A percentile compares a stretch with the other conserved stretches of the same genome.
These are phyloP conservation scores for Suhomyces atakaporum DNA, from an alignment of 1,139 yeast species.

Conservation along the genomic window DNA sequence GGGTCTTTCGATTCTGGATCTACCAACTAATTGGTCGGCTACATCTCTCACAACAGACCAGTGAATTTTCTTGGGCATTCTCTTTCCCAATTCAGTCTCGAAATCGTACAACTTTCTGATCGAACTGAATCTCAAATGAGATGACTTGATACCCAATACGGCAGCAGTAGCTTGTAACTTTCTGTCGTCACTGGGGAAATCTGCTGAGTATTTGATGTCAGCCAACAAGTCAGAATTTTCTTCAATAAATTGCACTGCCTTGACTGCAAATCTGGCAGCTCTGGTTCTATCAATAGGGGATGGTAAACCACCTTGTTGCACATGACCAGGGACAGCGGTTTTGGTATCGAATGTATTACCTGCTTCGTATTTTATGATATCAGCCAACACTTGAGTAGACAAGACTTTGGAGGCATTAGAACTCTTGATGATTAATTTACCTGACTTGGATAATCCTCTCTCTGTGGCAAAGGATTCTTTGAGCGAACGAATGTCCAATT, in stretches of 20 bases:
- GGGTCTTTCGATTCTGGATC: conserved; percentile 36
- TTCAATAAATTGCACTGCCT: conserved; percentile 71
- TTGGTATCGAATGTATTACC: conserved; percentile 70
- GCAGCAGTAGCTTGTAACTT: conserved; percentile 64
- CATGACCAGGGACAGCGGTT: conserved; percentile 82
- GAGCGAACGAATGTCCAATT: conserved; percentile 73
- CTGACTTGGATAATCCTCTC: conserved; percentile 79
- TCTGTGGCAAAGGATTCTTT: conserved; percentile 70
- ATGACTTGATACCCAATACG: conserved; percentile 81
- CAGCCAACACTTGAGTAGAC: conserved; percentile 66
- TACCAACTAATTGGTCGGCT: conserved; percentile 85
- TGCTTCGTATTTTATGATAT: conserved; percentile 66
- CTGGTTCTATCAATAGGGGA: conserved; percentile 74
- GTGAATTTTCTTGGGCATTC: conserved; percentile 88
- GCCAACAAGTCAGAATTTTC: conserved; percentile 29
- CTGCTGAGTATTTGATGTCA: conserved; percentile 30
- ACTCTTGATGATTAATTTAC: conserved; percentile 69
- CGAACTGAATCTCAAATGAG: conserved; percentile 74
- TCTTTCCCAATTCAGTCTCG: conserved; percentile 75
- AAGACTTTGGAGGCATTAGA: conserved; percentile 71
- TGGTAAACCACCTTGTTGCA: conserved; percentile 82
- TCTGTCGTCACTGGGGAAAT: conserved; percentile 36
- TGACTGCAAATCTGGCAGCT: conserved; percentile 70
- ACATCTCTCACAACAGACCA: conserved; percentile 77
- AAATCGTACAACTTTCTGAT: conserved; percentile 76